Conservation (phyloP, 1,284 basidiomycete species). For the Malassezia equina region DNA sequence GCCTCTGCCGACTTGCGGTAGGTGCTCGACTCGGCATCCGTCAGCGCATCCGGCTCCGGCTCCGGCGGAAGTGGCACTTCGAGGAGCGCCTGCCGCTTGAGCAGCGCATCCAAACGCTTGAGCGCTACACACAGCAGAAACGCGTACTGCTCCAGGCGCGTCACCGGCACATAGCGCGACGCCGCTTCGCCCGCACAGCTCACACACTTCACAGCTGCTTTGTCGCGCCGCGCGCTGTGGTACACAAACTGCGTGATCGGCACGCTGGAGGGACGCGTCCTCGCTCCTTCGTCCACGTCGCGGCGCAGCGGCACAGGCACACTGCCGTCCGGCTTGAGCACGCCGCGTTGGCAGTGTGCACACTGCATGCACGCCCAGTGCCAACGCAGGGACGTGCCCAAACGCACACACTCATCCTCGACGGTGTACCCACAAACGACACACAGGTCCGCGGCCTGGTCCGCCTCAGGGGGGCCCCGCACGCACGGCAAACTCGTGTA, state of each 20-base stretch:
- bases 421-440: constrained; percentile 78
- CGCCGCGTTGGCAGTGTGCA: constrained; percentile 55
- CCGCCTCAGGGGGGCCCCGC: constrained; percentile 29
- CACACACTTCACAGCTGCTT: constrained; percentile 55
- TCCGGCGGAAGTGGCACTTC: constrained; percentile 53
- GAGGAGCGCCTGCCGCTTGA: constrained; percentile 81
- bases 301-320: not conserved
- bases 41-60: constrained; percentile 8
- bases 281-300: not conserved
- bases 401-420: constrained; percentile 88
- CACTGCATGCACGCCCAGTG: constrained; percentile 87
- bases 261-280: not conserved
- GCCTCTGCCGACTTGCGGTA: constrained; percentile 80
- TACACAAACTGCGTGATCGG: constrained; percentile 1
- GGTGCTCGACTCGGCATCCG: constrained; percentile 42
- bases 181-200: constrained; percentile 55
- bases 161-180: constrained; percentile 67
- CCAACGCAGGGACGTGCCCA: constrained; percentile 91
- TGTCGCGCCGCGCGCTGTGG: constrained; percentile 1
- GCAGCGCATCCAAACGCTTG: constrained; percentile 74
- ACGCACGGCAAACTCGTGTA: constrained; percentile 38
- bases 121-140: constrained; percentile 93
- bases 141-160: constrained; percentile 91
- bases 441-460: constrained; percentile 65
- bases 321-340: constrained; percentile 2